A percentile compares a stretch with the other conserved stretches of the same genome.
phyloP scores from a whole-genome alignment of 2,329 filamentous ascomycete genomes.

The Neofusicoccum ribis region DNA sequence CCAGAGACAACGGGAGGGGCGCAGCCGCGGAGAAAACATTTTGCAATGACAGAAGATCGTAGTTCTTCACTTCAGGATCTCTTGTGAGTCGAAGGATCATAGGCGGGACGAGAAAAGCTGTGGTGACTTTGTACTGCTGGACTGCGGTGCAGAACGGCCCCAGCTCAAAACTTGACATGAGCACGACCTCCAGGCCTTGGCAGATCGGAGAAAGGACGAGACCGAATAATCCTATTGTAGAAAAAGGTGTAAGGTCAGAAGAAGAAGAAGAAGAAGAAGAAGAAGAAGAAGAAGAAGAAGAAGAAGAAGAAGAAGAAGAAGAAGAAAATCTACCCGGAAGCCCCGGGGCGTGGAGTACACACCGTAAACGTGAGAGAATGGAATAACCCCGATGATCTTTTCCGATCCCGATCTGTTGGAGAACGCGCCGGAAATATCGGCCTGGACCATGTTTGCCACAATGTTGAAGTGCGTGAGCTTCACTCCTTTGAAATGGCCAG shows the following conservation, averaged over 20 bases:
- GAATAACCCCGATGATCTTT: neutral
- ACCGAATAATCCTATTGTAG: no score
- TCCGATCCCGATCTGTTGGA: slow-evolving; percentile 21
- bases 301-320: no score
- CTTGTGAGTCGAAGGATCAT: slow-evolving; percentile 75
- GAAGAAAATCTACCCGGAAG: no score
- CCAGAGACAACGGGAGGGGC: slow-evolving; percentile 55
- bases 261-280: no score
- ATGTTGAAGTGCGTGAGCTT: slow-evolving; percentile 23
- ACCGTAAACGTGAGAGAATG: neutral
- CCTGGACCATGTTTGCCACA: slow-evolving; percentile 17
- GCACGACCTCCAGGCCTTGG: slow-evolving; percentile 59
- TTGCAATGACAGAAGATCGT: slow-evolving; percentile 51
- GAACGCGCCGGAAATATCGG: slow-evolving; percentile 21
- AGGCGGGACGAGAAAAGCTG: slow-evolving; percentile 77
- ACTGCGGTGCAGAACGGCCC: slow-evolving; percentile 71
- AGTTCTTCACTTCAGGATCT: slow-evolving; percentile 70
- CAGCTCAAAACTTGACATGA: slow-evolving; percentile 75
- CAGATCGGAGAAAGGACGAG: neutral
- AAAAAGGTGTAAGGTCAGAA: no score
- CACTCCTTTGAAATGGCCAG: slow-evolving; percentile 27
- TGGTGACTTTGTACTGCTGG: slow-evolving; percentile 69
- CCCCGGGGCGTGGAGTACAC: neutral
- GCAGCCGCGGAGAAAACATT: slow-evolving; percentile 78
- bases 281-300: no score